Evolutionary conservation across 805 yeast genomes (phyloP).

Genomic region (Maudiozyma pseudohumilis): DNA sequence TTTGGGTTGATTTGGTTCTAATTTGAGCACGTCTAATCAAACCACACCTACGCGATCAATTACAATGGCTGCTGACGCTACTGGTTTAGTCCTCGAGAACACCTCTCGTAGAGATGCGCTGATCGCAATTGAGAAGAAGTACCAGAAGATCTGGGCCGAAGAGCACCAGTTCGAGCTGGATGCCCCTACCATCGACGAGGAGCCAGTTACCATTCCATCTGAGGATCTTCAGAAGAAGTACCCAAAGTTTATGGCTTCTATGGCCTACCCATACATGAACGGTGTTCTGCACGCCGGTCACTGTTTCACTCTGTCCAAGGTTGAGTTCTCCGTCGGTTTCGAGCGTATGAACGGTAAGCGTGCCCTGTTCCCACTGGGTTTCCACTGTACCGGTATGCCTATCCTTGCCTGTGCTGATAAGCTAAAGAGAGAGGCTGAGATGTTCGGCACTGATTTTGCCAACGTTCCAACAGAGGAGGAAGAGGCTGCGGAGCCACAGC

Average conservation of each 20-base stretch:
- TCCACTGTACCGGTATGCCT: constrained; percentile 99
- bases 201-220: constrained; percentile 39
- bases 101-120: constrained; percentile 94
- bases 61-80: constrained; percentile 23
- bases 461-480: constrained; percentile 57
- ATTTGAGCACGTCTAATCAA: no score
- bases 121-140: constrained; percentile 78
- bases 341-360: constrained; percentile 91
- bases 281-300: constrained; percentile 98
- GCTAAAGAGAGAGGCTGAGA: constrained; percentile 81
- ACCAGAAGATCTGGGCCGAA: constrained; percentile 79
- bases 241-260: constrained; percentile 84
- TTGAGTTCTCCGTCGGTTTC: constrained; percentile 83
- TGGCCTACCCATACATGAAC: constrained; percentile 99
- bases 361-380: constrained; percentile 91
- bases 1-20: no score
- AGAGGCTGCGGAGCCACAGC: constrained; percentile 33
- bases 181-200: constrained; percentile 72
- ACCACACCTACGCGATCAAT: not conserved
- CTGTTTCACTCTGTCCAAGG: constrained; percentile 87
- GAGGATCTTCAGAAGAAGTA: constrained; percentile 68
- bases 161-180: constrained; percentile 79
- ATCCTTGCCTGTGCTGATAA: constrained; percentile 94
- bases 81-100: constrained; percentile 36
- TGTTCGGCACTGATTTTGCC: constrained; percentile 74